Conservation (phyloP, 768 basidiomycete species). For the Filobasidium wieringae region DNA sequence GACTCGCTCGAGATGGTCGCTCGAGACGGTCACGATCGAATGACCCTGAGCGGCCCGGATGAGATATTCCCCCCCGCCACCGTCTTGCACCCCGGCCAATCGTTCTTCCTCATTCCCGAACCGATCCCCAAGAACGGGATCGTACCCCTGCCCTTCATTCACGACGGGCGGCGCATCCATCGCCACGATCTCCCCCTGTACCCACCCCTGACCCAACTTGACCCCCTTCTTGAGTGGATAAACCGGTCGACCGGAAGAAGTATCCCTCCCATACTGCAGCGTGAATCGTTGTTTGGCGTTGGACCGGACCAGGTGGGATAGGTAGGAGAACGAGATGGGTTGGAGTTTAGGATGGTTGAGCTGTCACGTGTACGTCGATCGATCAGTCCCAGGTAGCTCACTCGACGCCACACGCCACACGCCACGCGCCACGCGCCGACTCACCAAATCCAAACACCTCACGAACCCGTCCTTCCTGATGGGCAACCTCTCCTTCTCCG, state of each 20-base stretch:
- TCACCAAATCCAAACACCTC: slow-evolving; percentile 66
- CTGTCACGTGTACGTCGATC: slow-evolving; percentile 39
- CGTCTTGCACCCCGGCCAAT: background rate
- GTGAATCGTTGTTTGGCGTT: slow-evolving; percentile 40
- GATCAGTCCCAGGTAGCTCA: background rate
- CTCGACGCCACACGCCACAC: no score
- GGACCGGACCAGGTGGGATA: slow-evolving; percentile 33
- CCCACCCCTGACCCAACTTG: background rate
- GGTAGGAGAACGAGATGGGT: slow-evolving; percentile 44
- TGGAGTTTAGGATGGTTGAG: slow-evolving; percentile 59
- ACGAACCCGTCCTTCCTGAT: slow-evolving; percentile 81
- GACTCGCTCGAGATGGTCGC: slow-evolving; percentile 26
- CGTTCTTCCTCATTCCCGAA: background rate
- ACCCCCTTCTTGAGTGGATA: slow-evolving; percentile 15
- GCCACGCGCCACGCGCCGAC: slow-evolving; percentile 32
- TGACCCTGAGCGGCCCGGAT: slow-evolving; percentile 38
- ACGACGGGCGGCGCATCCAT: slow-evolving; percentile 42
- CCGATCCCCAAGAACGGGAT: background rate
- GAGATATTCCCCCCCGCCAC: slow-evolving; percentile 23
- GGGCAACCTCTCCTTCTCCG: slow-evolving; percentile 57
- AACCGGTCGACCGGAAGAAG: slow-evolving; percentile 22
- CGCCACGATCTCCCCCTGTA: slow-evolving; percentile 12
- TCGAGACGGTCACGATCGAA: slow-evolving; percentile 28
- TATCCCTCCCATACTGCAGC: slow-evolving; percentile 34
- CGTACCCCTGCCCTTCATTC: no score